Evolutionary conservation across 225 moss, liverwort and hornwort genomes (phyloP).

Genomic region (Pleurozium schreberi): DNA sequence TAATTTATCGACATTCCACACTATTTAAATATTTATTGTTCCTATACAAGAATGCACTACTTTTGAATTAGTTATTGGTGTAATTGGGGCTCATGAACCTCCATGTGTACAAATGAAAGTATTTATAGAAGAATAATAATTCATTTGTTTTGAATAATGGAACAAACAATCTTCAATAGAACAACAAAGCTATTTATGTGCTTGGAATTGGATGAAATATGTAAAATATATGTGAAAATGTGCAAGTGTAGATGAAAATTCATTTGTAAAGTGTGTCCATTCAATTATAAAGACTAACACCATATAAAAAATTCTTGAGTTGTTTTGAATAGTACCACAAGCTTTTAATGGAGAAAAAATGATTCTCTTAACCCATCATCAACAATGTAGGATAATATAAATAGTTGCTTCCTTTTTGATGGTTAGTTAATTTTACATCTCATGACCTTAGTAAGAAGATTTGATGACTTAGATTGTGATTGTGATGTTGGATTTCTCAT

Average conservation of each 20-base stretch:
- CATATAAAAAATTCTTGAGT: neutral
- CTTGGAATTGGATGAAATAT: neutral
- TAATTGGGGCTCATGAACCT: too few relatives aligned
- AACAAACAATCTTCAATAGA: neutral
- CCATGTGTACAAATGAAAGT: too few relatives aligned
- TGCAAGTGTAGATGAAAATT: neutral
- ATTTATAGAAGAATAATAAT: too few relatives aligned
- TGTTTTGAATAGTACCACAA: neutral
- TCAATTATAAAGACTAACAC: neutral
- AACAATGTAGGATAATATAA: neutral
- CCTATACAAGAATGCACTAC: too few relatives aligned
- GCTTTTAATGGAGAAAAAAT: neutral
- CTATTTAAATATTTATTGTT: too few relatives aligned
- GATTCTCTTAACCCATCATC: fast-evolving
- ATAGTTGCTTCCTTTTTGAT: neutral
- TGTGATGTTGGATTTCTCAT: too few relatives aligned
- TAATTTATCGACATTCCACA: too few relatives aligned
- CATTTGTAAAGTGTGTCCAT: neutral
- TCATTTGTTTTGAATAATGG: neutral
- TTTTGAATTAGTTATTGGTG: too few relatives aligned
- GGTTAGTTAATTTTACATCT: neutral
- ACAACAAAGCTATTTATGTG: neutral
- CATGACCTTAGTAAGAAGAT: neutral
- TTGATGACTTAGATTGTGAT: neutral
- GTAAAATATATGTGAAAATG: neutral